These are phyloP conservation scores for Fraxinus nigra DNA, from an alignment of 305 asterid genomes.

Conservation along the genomic window DNA sequence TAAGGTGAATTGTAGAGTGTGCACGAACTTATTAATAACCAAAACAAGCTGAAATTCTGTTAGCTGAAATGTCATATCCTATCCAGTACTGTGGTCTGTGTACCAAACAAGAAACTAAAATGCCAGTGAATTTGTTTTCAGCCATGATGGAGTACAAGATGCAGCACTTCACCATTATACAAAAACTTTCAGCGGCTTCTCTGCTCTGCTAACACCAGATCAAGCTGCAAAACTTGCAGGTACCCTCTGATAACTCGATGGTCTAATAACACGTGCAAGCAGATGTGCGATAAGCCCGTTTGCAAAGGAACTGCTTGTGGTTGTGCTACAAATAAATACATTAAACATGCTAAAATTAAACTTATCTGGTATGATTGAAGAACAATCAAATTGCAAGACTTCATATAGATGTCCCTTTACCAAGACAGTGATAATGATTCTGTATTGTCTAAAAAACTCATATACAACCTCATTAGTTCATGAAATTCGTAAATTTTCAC, in stretches of 20 bases:
- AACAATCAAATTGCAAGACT: not conserved
- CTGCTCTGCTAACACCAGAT: constrained; percentile 57
- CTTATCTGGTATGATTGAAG: not conserved
- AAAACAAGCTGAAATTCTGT: not conserved
- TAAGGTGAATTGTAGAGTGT: not conserved
- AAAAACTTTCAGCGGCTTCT: constrained; percentile 58
- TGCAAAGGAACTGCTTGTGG: not conserved
- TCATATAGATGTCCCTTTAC: not conserved
- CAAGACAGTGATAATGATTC: not conserved
- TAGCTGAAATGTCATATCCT: not conserved
- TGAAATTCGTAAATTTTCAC: not conserved
- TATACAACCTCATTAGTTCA: not conserved
- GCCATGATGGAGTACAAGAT: constrained; percentile 37
- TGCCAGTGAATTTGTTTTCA: constrained; percentile 20
- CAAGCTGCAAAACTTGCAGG: constrained; percentile 53
- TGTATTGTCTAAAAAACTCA: not conserved
- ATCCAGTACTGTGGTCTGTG: not conserved
- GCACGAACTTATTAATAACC: not conserved
- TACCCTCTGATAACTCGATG: not conserved
- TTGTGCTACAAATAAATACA: not conserved
- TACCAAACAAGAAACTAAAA: not conserved
- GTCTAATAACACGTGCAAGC: not conserved
- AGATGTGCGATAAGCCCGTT: not conserved
- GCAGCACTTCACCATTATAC: constrained; percentile 54
- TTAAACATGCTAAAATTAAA: not conserved